Evolutionary conservation across 495 filamentous ascomycete genomes (phyloP).

Genomic region (Aspergillus affinis): DNA sequence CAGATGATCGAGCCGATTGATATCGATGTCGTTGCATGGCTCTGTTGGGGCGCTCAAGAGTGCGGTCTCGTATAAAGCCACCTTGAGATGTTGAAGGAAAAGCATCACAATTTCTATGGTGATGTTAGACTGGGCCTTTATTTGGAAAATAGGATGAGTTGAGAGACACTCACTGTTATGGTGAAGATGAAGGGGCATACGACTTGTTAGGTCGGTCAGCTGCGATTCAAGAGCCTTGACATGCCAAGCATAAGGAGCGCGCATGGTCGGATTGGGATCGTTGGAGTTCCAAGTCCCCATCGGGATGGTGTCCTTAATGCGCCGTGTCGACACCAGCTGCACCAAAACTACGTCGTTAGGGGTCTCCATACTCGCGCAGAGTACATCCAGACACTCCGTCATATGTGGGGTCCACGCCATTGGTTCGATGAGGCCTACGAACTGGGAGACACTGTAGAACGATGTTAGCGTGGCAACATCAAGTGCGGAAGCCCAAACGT

Average conservation of each 20-base stretch:
- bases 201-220: background rate
- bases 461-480: no score
- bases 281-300: background rate
- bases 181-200: background rate
- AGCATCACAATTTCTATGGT: background rate
- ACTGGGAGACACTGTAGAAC: background rate
- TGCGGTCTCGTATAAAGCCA: background rate
- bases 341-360: background rate
- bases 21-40: background rate
- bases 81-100: background rate
- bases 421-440: background rate
- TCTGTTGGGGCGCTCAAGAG: background rate
- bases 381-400: background rate
- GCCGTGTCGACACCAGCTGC: background rate
- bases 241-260: background rate
- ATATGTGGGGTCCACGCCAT: background rate
- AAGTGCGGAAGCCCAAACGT: background rate
- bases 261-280: background rate
- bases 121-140: background rate
- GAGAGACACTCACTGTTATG: background rate
- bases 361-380: background rate
- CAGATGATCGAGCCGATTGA: background rate
- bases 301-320: background rate
- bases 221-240: background rate
- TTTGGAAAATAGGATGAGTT: no score